Evolutionary conservation across 163 green algal species (phyloP).

Genomic region (Prototheca wickerhamii): DNA sequence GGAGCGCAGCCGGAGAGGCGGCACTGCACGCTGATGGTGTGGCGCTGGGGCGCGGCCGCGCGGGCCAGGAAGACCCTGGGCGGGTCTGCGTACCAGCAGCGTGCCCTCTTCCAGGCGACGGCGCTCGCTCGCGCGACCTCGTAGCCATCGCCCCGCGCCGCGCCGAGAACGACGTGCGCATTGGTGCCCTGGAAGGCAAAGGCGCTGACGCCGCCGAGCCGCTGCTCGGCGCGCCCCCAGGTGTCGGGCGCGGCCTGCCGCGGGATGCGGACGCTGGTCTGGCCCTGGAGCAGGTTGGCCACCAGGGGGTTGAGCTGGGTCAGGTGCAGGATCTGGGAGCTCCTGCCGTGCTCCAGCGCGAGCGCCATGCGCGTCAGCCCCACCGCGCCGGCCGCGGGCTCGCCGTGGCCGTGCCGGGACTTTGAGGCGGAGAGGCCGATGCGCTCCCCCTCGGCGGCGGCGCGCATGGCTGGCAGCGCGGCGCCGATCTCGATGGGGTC

Average conservation of each 20-base stretch:
- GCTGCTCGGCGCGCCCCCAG: background rate
- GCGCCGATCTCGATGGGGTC: conserved; percentile 81
- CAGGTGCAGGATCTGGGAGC: conserved; percentile 22
- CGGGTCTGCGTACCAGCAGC: conserved; percentile 21
- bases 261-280: background rate
- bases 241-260: background rate
- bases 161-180: conserved; percentile 44
- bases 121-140: too few species aligned
- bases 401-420: conserved; percentile 18
- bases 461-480: conserved; percentile 2
- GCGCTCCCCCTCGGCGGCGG: background rate
- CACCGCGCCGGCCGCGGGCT: conserved; percentile 21
- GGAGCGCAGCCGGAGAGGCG: background rate
- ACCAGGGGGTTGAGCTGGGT: conserved; percentile 32
- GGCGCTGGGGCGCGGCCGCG: background rate
- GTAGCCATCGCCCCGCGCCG: background rate
- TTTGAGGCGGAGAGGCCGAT: conserved; percentile 19
- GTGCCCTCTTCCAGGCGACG: conserved; percentile 12
- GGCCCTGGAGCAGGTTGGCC: background rate
- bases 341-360: background rate
- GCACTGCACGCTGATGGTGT: background rate
- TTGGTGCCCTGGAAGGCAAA: conserved; percentile 87
- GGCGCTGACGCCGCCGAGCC: conserved; percentile 43
- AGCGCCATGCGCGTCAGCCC: background rate
- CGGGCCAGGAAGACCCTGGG: background rate